phyloP scores from a whole-genome alignment of 257 asterid genomes.

The Nicotiana sylvestris region DNA sequence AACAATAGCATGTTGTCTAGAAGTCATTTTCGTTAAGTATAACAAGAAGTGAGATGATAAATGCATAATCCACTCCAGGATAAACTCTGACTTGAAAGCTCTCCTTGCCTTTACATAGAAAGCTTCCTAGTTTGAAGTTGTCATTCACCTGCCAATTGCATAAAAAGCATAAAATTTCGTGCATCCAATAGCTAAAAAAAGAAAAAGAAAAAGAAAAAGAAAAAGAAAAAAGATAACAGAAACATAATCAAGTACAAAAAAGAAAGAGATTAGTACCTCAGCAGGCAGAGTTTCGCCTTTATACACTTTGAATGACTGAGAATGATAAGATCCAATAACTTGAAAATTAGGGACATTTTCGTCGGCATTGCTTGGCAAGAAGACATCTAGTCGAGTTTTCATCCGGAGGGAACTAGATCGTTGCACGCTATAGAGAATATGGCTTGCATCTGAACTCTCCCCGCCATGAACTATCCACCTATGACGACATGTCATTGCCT shows the following conservation, averaged over 20 bases:
- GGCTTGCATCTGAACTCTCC: slow-evolving; percentile 23
- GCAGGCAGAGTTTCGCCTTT: slow-evolving; percentile 32
- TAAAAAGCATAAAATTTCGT: not conserved
- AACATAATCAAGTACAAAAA: not conserved
- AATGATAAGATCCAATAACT: slow-evolving; percentile 32
- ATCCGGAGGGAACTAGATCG: slow-evolving; percentile 21
- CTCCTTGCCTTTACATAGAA: slow-evolving; percentile 17
- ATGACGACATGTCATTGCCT: slow-evolving; percentile 25
- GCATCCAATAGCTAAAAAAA: not conserved
- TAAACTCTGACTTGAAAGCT: slow-evolving; percentile 42
- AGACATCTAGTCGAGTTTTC: slow-evolving; percentile 32
- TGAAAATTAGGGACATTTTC: slow-evolving; percentile 26
- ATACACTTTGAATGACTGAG: slow-evolving; percentile 33
- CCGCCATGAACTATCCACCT: slow-evolving; percentile 39
- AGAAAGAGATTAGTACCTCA: slow-evolving; percentile 18
- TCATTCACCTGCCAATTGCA: slow-evolving; percentile 27
- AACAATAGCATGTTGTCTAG: not conserved
- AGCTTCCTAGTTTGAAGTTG: slow-evolving; percentile 28
- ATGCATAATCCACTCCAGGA: slow-evolving; percentile 38
- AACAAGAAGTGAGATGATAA: slow-evolving; percentile 31
- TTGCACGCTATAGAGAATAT: slow-evolving; percentile 30
- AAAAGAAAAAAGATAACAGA: no score
- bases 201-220: no score
- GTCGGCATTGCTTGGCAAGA: slow-evolving; percentile 27
- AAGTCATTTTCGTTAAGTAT: slow-evolving; percentile 31